Conservation (phyloP, 768 basidiomycete genomes). For the Leccinum variicolor region DNA sequence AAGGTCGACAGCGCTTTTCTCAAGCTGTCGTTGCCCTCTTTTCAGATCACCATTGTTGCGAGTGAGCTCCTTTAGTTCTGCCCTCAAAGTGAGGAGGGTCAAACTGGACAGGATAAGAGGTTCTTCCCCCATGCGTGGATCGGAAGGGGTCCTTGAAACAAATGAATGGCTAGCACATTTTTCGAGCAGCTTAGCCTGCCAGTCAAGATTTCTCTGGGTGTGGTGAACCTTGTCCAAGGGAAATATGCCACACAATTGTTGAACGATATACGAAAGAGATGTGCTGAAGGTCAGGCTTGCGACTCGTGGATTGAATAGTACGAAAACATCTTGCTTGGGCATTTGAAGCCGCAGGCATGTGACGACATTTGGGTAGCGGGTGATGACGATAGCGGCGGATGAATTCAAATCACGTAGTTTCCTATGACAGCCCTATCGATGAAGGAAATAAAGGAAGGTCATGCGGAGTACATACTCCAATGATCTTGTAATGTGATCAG, state of each 20-base stretch:
- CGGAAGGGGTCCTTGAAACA: constrained; percentile 30
- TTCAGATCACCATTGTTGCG: constrained; percentile 23
- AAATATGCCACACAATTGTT: constrained; percentile 43
- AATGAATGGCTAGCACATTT: constrained; percentile 57
- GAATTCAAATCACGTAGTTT: constrained; percentile 13
- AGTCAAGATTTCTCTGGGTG: constrained; percentile 38
- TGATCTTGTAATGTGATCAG: constrained; percentile 28
- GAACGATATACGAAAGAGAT: constrained; percentile 38
- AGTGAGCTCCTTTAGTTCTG: constrained; percentile 39
- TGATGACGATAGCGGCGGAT: constrained; percentile 43
- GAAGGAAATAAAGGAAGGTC: background rate
- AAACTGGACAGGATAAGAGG: constrained; percentile 49
- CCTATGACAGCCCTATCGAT: constrained; percentile 18
- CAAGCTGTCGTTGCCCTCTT: constrained; percentile 22
- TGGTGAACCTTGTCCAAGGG: constrained; percentile 38
- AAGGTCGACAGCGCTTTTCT: constrained; percentile 23
- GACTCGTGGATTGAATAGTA: constrained; percentile 58
- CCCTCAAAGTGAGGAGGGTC: constrained; percentile 39
- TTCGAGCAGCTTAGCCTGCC: constrained; percentile 53
- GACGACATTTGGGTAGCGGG: constrained; percentile 59
- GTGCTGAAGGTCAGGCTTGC: constrained; percentile 52
- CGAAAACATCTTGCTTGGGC: constrained; percentile 37
- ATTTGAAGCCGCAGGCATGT: constrained; percentile 39
- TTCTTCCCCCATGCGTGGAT: constrained; percentile 23
- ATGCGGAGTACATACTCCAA: constrained; percentile 16